Conservation (phyloP, 2,329 filamentous ascomycete genomes). For the Didymella pinodella region DNA sequence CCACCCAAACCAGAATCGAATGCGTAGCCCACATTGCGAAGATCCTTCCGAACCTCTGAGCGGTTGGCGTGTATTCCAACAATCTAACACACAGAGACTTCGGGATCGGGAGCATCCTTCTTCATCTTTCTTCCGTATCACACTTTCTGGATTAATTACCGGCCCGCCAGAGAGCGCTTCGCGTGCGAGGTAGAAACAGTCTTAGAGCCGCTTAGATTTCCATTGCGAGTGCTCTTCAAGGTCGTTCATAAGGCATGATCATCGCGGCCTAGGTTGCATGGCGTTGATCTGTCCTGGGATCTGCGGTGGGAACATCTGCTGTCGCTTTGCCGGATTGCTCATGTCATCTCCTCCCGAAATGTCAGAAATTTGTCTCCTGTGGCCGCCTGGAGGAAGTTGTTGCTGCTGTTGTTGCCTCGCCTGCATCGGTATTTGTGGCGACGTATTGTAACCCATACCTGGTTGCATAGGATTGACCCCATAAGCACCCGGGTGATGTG, state of each 20-base stretch:
- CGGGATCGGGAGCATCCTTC: conserved; percentile 1
- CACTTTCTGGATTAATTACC: conserved; percentile 1
- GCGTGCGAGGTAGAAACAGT: neutral
- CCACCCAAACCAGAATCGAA: neutral
- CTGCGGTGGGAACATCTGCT: conserved; percentile 62
- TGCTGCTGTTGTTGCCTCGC: conserved; percentile 38
- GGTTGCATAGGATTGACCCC: conserved; percentile 46
- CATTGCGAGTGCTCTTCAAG: conserved; percentile 2
- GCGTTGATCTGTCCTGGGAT: conserved; percentile 57
- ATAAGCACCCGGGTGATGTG: conserved; percentile 50
- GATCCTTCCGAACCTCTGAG: conserved; percentile 17
- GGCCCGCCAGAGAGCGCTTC: conserved; percentile 14
- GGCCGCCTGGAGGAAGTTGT: conserved; percentile 35
- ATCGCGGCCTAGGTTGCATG: conserved; percentile 60
- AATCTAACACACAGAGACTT: conserved; percentile 8
- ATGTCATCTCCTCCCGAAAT: conserved; percentile 64
- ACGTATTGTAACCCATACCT: conserved; percentile 50
- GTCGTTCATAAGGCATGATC: conserved; percentile 14
- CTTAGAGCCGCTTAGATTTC: neutral
- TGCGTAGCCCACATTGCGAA: neutral
- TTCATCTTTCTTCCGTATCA: conserved; percentile 2
- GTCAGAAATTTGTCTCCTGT: conserved; percentile 68
- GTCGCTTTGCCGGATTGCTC: conserved; percentile 63
- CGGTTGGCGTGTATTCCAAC: conserved; percentile 6
- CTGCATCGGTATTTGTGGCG: conserved; percentile 51